These are phyloP conservation scores for Hansenula anomala DNA, from an alignment of 1,139 yeast species.

Conservation along the genomic window DNA sequence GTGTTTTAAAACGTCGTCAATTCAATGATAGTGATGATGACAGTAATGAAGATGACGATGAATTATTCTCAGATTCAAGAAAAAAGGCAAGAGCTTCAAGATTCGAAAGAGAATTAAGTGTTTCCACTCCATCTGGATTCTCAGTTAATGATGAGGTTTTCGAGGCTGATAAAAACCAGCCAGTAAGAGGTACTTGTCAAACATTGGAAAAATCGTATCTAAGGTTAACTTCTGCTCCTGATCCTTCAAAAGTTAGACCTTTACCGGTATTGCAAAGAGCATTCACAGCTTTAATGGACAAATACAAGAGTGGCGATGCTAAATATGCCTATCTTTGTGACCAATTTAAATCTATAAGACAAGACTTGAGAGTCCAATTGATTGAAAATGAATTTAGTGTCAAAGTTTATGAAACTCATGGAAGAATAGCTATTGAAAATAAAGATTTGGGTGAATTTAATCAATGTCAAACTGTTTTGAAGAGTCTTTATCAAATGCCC, in stretches of 20 bases:
- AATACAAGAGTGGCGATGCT: slow-evolving; percentile 48
- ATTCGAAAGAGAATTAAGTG: slow-evolving; percentile 38
- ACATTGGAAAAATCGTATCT: slow-evolving; percentile 72
- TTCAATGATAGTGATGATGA: too few relatives aligned
- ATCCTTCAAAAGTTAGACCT: slow-evolving; percentile 81
- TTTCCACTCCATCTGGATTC: slow-evolving; percentile 11
- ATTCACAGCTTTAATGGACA: slow-evolving; percentile 46
- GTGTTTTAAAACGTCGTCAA: too few relatives aligned
- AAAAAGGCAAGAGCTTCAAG: slow-evolving; percentile 46
- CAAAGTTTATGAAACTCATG: slow-evolving; percentile 79
- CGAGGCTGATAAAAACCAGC: slow-evolving; percentile 26
- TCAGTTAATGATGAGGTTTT: slow-evolving; percentile 4
- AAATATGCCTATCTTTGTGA: slow-evolving; percentile 76
- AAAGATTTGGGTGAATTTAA: slow-evolving; percentile 91
- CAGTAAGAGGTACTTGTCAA: slow-evolving; percentile 61
- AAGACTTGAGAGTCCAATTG: slow-evolving; percentile 90
- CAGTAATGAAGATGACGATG: slow-evolving; percentile 7
- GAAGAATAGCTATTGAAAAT: slow-evolving; percentile 77
- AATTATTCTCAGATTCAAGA: slow-evolving; percentile 30
- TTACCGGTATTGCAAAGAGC: slow-evolving; percentile 54
- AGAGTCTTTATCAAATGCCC: slow-evolving; percentile 47
- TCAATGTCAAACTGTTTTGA: slow-evolving; percentile 86
- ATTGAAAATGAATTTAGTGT: slow-evolving; percentile 76
- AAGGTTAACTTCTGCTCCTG: slow-evolving; percentile 87
- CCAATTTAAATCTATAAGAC: slow-evolving; percentile 88